Percentiles rank a stretch among this genome's conserved stretches.
phyloP scores from a whole-genome alignment of 257 asterid genomes.

The Verbena officinalis region DNA sequence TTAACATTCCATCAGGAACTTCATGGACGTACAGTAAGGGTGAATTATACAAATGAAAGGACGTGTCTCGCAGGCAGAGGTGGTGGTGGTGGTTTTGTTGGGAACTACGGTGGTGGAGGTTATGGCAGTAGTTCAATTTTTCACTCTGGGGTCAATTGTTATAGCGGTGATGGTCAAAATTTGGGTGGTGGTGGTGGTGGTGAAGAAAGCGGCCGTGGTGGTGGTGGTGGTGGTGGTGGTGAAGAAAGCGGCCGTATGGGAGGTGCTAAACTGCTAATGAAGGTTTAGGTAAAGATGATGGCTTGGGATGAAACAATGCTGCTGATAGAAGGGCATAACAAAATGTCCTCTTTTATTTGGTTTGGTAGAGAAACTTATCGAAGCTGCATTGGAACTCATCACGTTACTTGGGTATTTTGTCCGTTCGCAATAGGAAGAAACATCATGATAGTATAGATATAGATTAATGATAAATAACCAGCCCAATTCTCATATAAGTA shows the following conservation, averaged over 20 bases:
- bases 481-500: too few species aligned
- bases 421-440: too few species aligned
- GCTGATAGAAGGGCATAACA: slow-evolving; percentile 51
- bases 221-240: slow-evolving; percentile 35
- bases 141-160: too few species aligned
- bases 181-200: slow-evolving; percentile 17
- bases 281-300: slow-evolving; percentile 14
- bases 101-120: slow-evolving; percentile 24
- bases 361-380: slow-evolving; percentile 2
- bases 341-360: neutral
- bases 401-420: neutral
- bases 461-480: too few species aligned
- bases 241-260: slow-evolving; percentile 31
- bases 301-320: slow-evolving; percentile 30
- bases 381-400: slow-evolving; percentile 6
- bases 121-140: too few species aligned
- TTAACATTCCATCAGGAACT: slow-evolving; percentile 53
- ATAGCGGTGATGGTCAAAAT: slow-evolving; percentile 34
- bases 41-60: slow-evolving; percentile 73
- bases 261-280: slow-evolving; percentile 31
- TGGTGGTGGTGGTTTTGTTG: slow-evolving; percentile 33
- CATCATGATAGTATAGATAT: too few species aligned
- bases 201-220: slow-evolving; percentile 8
- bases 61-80: slow-evolving; percentile 50
- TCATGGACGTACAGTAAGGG: slow-evolving; percentile 76